Conservation (phyloP, 257 asterid genomes). For the Sherardia arvensis region DNA sequence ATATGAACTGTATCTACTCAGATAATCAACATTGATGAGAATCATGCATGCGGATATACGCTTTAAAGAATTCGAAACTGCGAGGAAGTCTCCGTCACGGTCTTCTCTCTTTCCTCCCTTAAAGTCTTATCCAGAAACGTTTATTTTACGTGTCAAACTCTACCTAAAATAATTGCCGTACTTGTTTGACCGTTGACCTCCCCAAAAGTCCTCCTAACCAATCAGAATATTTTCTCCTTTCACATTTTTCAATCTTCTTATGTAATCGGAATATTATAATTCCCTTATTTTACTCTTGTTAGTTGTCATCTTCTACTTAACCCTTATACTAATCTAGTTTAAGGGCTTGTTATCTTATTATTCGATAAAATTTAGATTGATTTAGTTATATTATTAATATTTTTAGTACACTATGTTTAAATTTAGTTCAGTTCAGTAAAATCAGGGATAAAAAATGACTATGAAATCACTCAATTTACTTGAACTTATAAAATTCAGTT, state of each 20-base stretch:
- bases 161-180: constrained; percentile 9
- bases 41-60: background rate
- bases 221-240: too few species aligned
- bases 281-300: background rate
- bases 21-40: background rate
- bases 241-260: background rate
- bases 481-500: too few species aligned
- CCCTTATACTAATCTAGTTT: too few species aligned
- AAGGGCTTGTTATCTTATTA: too few species aligned
- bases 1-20: too few species aligned
- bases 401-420: too few species aligned
- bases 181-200: constrained; percentile 10
- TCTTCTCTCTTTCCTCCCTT: background rate
- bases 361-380: too few species aligned
- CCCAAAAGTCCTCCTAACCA: background rate
- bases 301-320: background rate
- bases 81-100: background rate
- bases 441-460: too few species aligned
- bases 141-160: constrained; percentile 8
- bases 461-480: too few species aligned
- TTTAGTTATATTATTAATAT: too few species aligned
- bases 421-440: too few species aligned
- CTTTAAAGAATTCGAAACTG: background rate
- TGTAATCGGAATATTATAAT: background rate
- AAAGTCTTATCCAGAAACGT: constrained; percentile 7